Evolutionary conservation across 1,139 yeast genomes (phyloP).

Genomic region (Taphrina communis): DNA sequence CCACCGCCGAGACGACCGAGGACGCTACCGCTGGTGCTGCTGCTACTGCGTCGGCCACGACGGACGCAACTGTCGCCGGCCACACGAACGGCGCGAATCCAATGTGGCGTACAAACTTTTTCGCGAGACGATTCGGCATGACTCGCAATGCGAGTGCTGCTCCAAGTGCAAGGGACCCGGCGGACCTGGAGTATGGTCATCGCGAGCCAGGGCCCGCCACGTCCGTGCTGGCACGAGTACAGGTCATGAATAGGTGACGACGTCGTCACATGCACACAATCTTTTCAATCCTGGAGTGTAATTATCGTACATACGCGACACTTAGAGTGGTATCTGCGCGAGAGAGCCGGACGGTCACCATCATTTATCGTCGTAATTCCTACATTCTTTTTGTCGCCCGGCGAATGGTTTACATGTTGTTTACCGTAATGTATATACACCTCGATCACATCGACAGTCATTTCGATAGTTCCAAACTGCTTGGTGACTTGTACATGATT

Average conservation of each 20-base stretch:
- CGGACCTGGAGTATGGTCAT: conserved; percentile 1
- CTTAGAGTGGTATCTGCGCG: too few species aligned
- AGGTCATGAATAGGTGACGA: conserved; percentile 4
- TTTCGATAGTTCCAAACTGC: background rate
- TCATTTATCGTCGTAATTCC: too few species aligned
- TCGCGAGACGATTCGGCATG: conserved; percentile 1
- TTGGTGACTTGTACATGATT: too few species aligned
- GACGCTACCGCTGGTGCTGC: background rate
- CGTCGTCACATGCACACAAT: background rate
- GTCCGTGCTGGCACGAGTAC: background rate
- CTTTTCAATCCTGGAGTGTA: background rate
- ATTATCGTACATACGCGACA: conserved; percentile 4
- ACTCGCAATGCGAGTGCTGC: background rate
- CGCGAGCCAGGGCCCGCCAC: background rate
- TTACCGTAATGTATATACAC: too few species aligned
- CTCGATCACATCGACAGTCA: background rate
- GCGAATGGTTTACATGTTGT: too few species aligned
- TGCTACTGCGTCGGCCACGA: background rate
- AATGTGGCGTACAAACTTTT: conserved; percentile 6
- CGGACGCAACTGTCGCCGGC: background rate
- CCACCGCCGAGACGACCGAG: background rate
- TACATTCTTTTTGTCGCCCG: too few species aligned
- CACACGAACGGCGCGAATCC: conserved; percentile 4
- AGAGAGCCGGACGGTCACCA: too few species aligned
- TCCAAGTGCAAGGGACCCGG: background rate